Percentiles rank a stretch among this genome's conserved stretches.
These are phyloP conservation scores for Punica granatum DNA, from an alignment of 345 rosid genomes.

Conservation along the genomic window DNA sequence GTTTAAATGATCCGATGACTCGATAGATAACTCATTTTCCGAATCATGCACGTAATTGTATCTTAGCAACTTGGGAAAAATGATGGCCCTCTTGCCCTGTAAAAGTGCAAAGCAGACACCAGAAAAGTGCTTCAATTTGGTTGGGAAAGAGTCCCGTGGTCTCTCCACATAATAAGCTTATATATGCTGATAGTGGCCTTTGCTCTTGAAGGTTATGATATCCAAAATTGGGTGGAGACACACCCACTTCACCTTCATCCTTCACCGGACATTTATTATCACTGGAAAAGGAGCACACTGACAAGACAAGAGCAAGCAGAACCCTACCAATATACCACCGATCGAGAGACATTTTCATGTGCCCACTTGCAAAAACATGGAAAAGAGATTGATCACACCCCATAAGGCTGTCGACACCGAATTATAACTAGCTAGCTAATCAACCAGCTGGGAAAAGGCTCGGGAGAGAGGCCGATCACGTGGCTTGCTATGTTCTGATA, in stretches of 20 bases:
- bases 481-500: too few relatives aligned
- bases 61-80: too few relatives aligned
- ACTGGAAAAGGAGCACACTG: neutral
- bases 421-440: too few relatives aligned
- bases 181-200: neutral
- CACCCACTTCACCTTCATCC: too few relatives aligned
- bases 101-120: neutral
- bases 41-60: too few relatives aligned
- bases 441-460: too few relatives aligned
- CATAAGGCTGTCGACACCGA: neutral
- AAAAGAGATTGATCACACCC: neutral
- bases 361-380: neutral
- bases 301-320: neutral
- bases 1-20: too few relatives aligned
- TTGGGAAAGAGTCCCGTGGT: too few relatives aligned
- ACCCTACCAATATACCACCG: neutral
- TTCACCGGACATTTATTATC: neutral
- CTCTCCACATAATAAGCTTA: neutral
- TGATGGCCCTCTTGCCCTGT: too few relatives aligned
- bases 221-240: neutral
- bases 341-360: neutral
- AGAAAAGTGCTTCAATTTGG: neutral
- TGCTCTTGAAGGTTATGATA: neutral
- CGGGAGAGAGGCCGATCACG: too few relatives aligned
- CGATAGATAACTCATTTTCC: too few relatives aligned